Conservation (phyloP, 495 filamentous ascomycete genomes). For the Penicillium cataractarum region DNA sequence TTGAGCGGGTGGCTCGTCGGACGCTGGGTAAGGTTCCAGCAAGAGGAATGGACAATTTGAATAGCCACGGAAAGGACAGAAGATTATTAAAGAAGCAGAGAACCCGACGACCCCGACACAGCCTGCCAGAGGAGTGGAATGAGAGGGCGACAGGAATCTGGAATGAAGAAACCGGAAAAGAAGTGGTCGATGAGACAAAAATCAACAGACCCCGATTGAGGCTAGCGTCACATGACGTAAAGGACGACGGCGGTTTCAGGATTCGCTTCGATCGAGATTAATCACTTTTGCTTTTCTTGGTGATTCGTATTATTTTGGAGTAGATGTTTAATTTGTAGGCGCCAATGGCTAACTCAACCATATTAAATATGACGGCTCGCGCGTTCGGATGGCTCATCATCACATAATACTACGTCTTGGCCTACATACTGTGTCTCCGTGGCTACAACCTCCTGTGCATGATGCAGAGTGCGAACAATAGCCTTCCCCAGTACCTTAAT, state of each 20-base stretch:
- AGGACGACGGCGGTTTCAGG: constrained; percentile 22
- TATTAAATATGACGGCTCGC: constrained; percentile 2
- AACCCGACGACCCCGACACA: constrained; percentile 17
- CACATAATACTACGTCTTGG: not conserved
- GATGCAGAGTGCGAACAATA: not conserved
- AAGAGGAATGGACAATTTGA: constrained; percentile 5
- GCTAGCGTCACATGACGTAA: constrained; percentile 37
- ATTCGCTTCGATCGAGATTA: constrained; percentile 7
- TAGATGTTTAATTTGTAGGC: not conserved
- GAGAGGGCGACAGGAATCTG: constrained; percentile 10
- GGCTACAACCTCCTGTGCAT: not conserved
- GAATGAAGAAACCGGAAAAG: constrained; percentile 20
- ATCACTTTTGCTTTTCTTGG: not conserved
- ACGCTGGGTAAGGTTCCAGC: constrained; percentile 11
- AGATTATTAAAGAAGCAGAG: constrained; percentile 11
- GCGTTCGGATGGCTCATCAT: not conserved
- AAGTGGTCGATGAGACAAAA: constrained; percentile 32
- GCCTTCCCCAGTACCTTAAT: not conserved
- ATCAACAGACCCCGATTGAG: constrained; percentile 33
- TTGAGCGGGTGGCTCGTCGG: constrained; percentile 13
- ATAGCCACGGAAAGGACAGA: constrained; percentile 15
- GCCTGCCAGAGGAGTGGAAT: constrained; percentile 35
- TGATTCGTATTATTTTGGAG: not conserved
- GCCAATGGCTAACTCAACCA: not conserved
- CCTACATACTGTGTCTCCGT: not conserved